Evolutionary conservation across 495 filamentous ascomycete genomes (phyloP).

Genomic region (Aspergillus avenaceus): DNA sequence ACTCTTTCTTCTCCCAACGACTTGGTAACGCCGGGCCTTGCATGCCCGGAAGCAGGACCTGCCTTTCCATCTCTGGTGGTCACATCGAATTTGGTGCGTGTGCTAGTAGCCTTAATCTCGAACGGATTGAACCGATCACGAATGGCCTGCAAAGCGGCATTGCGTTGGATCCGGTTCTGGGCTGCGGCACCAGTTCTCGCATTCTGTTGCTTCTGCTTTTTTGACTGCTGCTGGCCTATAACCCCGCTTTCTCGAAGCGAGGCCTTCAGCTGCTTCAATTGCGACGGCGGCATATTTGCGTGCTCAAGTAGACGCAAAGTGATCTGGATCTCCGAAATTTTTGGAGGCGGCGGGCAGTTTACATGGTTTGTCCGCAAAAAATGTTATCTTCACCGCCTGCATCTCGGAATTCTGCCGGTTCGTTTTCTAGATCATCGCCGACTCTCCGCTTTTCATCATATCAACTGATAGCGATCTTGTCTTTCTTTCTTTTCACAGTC

Average conservation of each 20-base stretch:
- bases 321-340: conserved; percentile 19
- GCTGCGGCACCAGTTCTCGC: conserved; percentile 56
- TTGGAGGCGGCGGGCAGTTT: conserved; percentile 20
- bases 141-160: conserved; percentile 72
- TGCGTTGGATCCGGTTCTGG: conserved; percentile 66
- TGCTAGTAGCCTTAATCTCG: conserved; percentile 71
- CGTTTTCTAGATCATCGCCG: neutral
- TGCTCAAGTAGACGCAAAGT: conserved; percentile 7
- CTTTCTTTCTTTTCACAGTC: neutral
- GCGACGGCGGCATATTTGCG: conserved; percentile 80
- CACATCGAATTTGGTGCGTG: conserved; percentile 71
- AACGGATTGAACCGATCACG: conserved; percentile 97
- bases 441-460: conserved; percentile 28
- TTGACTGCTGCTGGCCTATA: conserved; percentile 82
- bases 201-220: conserved; percentile 80
- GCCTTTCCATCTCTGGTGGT: conserved; percentile 53
- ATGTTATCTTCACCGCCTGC: conserved; percentile 32
- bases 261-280: conserved; percentile 90
- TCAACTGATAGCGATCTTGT: neutral
- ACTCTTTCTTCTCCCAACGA: conserved; percentile 84
- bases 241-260: conserved; percentile 85
- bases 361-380: conserved; percentile 20
- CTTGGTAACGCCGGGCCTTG: conserved; percentile 78
- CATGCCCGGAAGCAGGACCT: conserved; percentile 43
- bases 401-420: conserved; percentile 29